Percentiles rank a stretch among this genome's conserved stretches.
Evolutionary conservation across 202 grass and related monocot genomes (phyloP).

Genomic region (Dendrocalamus latiflorus): DNA sequence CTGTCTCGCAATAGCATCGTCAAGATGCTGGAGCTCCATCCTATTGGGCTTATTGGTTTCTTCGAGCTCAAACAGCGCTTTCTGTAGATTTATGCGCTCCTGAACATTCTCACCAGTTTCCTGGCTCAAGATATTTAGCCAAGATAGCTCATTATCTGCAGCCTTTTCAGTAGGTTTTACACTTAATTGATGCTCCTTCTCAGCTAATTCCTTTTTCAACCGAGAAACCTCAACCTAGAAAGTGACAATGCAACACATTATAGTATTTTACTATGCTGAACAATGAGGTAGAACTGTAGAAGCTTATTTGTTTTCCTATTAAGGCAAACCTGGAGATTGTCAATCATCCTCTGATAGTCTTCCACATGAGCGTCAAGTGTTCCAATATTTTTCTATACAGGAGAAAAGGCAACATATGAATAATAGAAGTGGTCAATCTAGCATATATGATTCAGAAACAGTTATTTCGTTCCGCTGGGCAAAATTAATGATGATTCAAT

Average conservation of each 20-base stretch:
- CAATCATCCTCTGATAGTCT: constrained; percentile 91
- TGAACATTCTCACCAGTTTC: constrained; percentile 84
- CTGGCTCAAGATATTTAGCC: too few species aligned
- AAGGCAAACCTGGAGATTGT: constrained; percentile 82
- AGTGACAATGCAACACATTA: too few species aligned
- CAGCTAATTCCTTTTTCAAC: too few species aligned
- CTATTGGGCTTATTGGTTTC: constrained; percentile 75
- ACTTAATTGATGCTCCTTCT: too few species aligned
- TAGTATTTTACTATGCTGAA: too few species aligned
- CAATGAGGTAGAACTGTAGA: too few species aligned
- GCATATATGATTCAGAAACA: not conserved
- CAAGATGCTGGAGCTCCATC: constrained; percentile 73
- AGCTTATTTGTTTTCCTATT: not conserved
- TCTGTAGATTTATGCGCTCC: constrained; percentile 81
- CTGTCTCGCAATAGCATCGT: constrained; percentile 71
- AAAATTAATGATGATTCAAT: not conserved
- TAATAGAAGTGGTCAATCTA: not conserved
- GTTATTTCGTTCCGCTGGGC: not conserved
- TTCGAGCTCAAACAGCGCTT: constrained; percentile 75
- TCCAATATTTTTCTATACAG: constrained; percentile 75
- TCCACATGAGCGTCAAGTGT: constrained; percentile 72
- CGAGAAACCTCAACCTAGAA: too few species aligned
- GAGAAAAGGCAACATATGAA: constrained; percentile 26
- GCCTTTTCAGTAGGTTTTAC: too few species aligned
- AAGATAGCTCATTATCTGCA: too few species aligned